Percentiles rank a stretch among this genome's conserved stretches.
These are phyloP conservation scores for Nemania sp. DNA, from an alignment of 2,329 filamentous ascomycete genomes.

Conservation along the genomic window DNA sequence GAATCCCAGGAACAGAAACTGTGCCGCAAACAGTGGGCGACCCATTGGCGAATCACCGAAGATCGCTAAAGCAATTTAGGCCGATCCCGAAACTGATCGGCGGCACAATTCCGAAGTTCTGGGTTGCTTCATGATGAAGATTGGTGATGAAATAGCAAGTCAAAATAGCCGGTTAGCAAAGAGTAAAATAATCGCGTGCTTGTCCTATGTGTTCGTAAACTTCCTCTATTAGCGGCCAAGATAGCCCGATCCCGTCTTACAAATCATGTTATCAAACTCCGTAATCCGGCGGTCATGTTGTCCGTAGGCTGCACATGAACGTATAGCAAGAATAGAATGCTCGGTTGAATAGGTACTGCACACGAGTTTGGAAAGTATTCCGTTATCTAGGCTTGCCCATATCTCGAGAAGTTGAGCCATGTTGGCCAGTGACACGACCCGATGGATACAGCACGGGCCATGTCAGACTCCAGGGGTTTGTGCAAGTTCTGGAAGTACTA, in stretches of 20 bases:
- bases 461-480: too few species aligned
- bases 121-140: background rate
- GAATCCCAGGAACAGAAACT: constrained; percentile 2
- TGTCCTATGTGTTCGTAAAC: too few species aligned
- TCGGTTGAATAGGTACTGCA: too few species aligned
- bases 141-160: background rate
- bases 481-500: background rate
- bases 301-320: too few species aligned
- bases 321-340: too few species aligned
- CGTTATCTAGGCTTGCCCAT: too few species aligned
- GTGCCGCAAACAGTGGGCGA: constrained; percentile 5
- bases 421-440: too few species aligned
- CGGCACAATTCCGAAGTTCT: background rate
- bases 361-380: too few species aligned
- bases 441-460: too few species aligned
- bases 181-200: background rate
- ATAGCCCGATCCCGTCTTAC: too few species aligned
- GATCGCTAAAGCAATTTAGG: constrained; percentile 1
- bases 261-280: too few species aligned
- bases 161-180: background rate
- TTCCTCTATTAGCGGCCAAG: background rate
- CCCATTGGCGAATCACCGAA: constrained; percentile 3
- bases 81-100: background rate
- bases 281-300: too few species aligned
- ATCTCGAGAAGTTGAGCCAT: background rate